phyloP scores from a whole-genome alignment of 1,139 yeast species.

The Geotrichum restrictum region DNA sequence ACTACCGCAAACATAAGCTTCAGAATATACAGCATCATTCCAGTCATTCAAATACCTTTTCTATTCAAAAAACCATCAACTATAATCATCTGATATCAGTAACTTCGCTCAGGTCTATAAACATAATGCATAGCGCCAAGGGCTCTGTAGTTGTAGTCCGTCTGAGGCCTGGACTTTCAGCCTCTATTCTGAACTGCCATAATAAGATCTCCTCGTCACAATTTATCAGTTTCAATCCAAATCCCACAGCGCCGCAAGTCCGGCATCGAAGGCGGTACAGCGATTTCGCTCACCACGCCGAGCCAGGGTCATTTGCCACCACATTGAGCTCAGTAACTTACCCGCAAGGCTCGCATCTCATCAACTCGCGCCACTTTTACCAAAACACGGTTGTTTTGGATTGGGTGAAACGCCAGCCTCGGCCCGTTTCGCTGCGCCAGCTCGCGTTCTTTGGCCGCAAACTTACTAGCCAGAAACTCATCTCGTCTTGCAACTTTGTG shows the following conservation, averaged over 20 bases:
- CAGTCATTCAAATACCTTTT: no score
- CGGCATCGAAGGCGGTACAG: conserved; percentile 9
- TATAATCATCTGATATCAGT: no score
- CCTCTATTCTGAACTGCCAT: background rate
- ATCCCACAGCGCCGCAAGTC: no score
- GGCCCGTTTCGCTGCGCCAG: conserved; percentile 83
- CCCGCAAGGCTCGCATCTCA: conserved; percentile 38
- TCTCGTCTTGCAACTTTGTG: conserved; percentile 82
- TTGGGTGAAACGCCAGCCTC: conserved; percentile 66
- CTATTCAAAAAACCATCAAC: no score
- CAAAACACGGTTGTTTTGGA: conserved; percentile 72
- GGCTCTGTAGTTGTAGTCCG: background rate
- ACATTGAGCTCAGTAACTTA: conserved; percentile 28
- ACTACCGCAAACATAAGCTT: no score
- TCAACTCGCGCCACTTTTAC: conserved; percentile 62
- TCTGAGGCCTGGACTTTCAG: background rate
- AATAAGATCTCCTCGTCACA: background rate
- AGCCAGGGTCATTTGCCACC: conserved; percentile 17
- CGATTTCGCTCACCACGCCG: conserved; percentile 22
- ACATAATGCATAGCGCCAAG: background rate
- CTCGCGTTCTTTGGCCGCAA: conserved; percentile 84
- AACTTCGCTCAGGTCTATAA: no score
- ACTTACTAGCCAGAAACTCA: conserved; percentile 70
- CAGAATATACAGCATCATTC: no score
- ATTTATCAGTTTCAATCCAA: no score